Conservation (phyloP, 2,329 filamentous ascomycete genomes). For the Polytolypa hystricis region DNA sequence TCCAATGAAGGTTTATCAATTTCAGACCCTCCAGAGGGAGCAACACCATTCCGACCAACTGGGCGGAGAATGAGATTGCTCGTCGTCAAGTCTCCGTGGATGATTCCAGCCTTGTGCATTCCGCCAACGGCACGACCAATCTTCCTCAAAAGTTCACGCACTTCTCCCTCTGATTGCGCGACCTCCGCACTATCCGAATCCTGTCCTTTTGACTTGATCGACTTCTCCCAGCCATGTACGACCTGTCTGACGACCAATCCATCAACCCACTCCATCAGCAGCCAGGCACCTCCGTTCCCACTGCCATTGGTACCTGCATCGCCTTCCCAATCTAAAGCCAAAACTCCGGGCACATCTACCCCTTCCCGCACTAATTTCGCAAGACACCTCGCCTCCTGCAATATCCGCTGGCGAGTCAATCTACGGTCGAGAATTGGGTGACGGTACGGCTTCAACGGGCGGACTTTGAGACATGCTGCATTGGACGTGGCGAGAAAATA, state of each 20-base stretch:
- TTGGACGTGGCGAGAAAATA: conserved; percentile 59
- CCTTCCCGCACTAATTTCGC: conserved; percentile 68
- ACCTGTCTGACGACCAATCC: conserved; percentile 59
- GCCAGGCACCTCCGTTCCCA: conserved; percentile 59
- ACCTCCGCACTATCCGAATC: conserved; percentile 17
- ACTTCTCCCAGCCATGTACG: conserved; percentile 57
- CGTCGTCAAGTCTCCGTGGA: conserved; percentile 93
- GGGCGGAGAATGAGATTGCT: conserved; percentile 83
- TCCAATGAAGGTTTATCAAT: conserved; percentile 29
- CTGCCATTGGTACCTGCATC: conserved; percentile 33
- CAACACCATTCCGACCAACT: conserved; percentile 11
- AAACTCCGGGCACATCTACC: conserved; percentile 69
- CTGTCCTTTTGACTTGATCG: conserved; percentile 26
- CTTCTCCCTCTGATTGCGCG: conserved; percentile 36
- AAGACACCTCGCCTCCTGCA: conserved; percentile 80
- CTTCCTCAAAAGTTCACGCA: conserved; percentile 54
- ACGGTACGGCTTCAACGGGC: conserved; percentile 81
- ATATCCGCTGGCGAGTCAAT: conserved; percentile 73
- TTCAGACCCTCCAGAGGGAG: conserved; percentile 12
- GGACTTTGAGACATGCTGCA: conserved; percentile 77
- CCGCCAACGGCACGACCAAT: conserved; percentile 62
- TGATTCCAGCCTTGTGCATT: conserved; percentile 73
- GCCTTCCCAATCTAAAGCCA: conserved; percentile 53
- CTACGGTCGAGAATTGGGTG: conserved; percentile 81
- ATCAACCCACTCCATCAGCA: conserved; percentile 76